Conservation (phyloP, 768 basidiomycete genomes). For the Rhizopogon salebrosus region DNA sequence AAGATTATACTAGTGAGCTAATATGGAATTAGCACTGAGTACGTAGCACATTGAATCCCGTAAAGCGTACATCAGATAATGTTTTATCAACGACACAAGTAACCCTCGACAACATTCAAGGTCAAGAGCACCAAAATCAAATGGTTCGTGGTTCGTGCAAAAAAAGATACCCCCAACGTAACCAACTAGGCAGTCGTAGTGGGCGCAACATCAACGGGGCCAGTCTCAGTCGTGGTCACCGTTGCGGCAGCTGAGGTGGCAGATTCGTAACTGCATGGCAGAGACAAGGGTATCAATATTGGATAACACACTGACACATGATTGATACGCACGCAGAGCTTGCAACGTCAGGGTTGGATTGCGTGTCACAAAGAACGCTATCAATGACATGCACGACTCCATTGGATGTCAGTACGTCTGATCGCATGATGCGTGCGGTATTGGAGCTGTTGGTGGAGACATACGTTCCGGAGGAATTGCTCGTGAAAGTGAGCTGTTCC, state of each 20-base stretch:
- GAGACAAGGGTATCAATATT: background rate
- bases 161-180: too few relatives aligned
- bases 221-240: constrained; percentile 33
- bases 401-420: constrained; percentile 59
- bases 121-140: background rate
- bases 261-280: constrained; percentile 30
- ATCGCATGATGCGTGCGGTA: constrained; percentile 47
- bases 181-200: background rate
- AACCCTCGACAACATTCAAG: background rate
- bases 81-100: too few relatives aligned
- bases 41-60: too few relatives aligned
- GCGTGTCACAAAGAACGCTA: constrained; percentile 43
- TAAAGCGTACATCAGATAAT: too few relatives aligned
- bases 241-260: constrained; percentile 41
- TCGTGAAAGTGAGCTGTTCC: constrained; percentile 41
- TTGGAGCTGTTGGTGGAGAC: constrained; percentile 41
- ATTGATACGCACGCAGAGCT: constrained; percentile 44
- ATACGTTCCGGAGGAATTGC: constrained; percentile 55
- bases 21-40: too few relatives aligned
- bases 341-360: constrained; percentile 38
- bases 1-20: too few relatives aligned
- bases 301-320: background rate
- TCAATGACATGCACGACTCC: constrained; percentile 68
- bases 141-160: background rate
- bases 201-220: constrained; percentile 30